These are phyloP conservation scores for Suillus sp. DNA, from an alignment of 768 basidiomycete species.

Conservation along the genomic window DNA sequence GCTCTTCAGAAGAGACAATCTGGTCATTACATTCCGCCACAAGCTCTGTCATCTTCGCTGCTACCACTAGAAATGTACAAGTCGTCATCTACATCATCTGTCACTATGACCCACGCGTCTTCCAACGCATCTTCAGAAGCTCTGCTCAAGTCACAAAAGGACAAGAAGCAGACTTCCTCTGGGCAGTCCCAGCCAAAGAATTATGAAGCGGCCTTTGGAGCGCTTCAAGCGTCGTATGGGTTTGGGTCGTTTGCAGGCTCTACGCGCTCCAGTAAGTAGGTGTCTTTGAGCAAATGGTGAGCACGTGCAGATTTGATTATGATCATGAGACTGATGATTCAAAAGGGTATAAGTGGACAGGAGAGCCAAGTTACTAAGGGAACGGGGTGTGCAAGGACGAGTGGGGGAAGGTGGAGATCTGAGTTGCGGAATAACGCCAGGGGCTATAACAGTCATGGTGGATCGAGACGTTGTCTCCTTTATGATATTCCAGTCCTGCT, in stretches of 20 bases:
- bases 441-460: background rate
- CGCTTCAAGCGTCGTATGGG: constrained; percentile 11
- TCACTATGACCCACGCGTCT: background rate
- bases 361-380: background rate
- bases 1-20: background rate
- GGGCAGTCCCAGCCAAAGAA: constrained; percentile 7
- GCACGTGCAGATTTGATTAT: background rate
- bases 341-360: background rate
- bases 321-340: background rate
- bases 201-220: constrained; percentile 10
- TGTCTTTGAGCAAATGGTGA: background rate
- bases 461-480: background rate
- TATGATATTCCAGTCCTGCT: background rate
- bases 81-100: background rate
- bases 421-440: background rate
- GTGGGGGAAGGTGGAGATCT: background rate
- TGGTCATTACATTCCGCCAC: background rate
- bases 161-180: constrained; percentile 4
- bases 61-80: background rate
- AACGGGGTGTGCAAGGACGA: background rate
- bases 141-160: background rate
- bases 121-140: constrained; percentile 2
- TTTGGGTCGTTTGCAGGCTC: background rate
- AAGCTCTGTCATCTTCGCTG: background rate
- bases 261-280: constrained; percentile 4